Conservation (phyloP, 192 early-diverging fungal genomes). For the Coemansia sp. region DNA sequence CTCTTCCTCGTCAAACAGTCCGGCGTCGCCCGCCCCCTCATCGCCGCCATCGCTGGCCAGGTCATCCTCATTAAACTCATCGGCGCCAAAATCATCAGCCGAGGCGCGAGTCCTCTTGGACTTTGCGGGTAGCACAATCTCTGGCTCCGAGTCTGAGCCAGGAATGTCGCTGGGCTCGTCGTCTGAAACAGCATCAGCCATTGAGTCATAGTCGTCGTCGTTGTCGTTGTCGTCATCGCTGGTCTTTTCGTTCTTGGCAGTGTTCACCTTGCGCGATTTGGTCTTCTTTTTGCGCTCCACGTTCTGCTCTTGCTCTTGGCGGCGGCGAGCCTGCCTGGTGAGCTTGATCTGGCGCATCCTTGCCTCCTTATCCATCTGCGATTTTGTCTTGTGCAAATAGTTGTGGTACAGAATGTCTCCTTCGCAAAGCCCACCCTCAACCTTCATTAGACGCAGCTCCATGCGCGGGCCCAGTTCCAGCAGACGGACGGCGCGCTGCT, state of each 20-base stretch:
- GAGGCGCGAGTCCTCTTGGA: slow-evolving; percentile 36
- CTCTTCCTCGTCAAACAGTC: slow-evolving; percentile 5
- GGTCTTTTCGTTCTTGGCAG: slow-evolving; percentile 18
- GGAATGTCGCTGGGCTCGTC: slow-evolving; percentile 36
- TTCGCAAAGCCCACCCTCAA: slow-evolving; percentile 81
- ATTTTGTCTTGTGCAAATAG: slow-evolving; percentile 65
- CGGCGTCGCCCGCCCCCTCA: background rate
- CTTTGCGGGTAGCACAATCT: slow-evolving; percentile 16
- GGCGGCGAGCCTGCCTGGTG: slow-evolving; percentile 63
- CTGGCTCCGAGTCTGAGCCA: slow-evolving; percentile 25
- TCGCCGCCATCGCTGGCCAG: slow-evolving; percentile 2
- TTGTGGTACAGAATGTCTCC: slow-evolving; percentile 93
- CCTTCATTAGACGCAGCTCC: slow-evolving; percentile 80
- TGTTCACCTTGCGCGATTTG: slow-evolving; percentile 42
- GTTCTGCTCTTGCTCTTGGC: slow-evolving; percentile 78
- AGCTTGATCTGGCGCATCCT: slow-evolving; percentile 56
- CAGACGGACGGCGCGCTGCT: slow-evolving; percentile 82
- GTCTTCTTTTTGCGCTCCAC: slow-evolving; percentile 72
- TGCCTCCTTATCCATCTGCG: slow-evolving; percentile 67
- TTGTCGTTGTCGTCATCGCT: slow-evolving; percentile 33
- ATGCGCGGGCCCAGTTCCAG: slow-evolving; percentile 89
- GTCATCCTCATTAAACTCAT: slow-evolving; percentile 21
- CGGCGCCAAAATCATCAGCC: slow-evolving; percentile 42
- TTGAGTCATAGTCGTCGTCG: slow-evolving; percentile 38
- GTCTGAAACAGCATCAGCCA: background rate